A percentile compares a stretch with the other conserved stretches of the same genome.
These are phyloP conservation scores for Acrodontium crateriforme DNA, from an alignment of 2,329 filamentous ascomycete genomes.

Conservation along the genomic window DNA sequence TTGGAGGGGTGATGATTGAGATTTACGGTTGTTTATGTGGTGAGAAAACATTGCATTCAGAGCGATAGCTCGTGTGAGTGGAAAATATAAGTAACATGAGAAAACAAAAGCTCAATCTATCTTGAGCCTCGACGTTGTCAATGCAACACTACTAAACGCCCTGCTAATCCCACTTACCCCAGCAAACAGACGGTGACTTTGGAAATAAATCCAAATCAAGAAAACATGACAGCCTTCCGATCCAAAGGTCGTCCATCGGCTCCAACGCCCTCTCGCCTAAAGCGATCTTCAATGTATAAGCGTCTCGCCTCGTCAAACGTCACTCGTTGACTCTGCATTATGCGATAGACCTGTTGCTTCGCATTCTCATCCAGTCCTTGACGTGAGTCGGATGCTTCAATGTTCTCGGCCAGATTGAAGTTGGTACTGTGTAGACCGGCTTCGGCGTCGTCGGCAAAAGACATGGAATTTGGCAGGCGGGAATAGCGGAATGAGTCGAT, in stretches of 20 bases:
- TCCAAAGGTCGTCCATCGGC: slow-evolving; percentile 77
- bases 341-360: slow-evolving; percentile 70
- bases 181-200: too few relatives aligned
- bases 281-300: slow-evolving; percentile 71
- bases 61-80: too few relatives aligned
- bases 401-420: slow-evolving; percentile 72
- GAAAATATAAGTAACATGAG: too few relatives aligned
- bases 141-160: too few relatives aligned
- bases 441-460: slow-evolving; percentile 73
- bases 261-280: slow-evolving; percentile 77
- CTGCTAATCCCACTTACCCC: too few relatives aligned
- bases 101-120: too few relatives aligned
- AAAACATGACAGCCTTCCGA: slow-evolving; percentile 93
- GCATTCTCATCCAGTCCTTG: slow-evolving; percentile 66
- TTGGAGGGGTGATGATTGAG: too few relatives aligned
- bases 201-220: slow-evolving; percentile 28
- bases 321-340: slow-evolving; percentile 78
- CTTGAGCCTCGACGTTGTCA: too few relatives aligned
- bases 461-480: slow-evolving; percentile 51
- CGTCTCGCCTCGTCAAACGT: slow-evolving; percentile 84
- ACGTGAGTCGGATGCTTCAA: slow-evolving; percentile 64
- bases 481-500: slow-evolving; percentile 48
- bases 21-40: too few relatives aligned
- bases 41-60: too few relatives aligned
- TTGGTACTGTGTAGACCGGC: slow-evolving; percentile 68